These are phyloP conservation scores for Scutellaria galericulata DNA, from an alignment of 257 asterid genomes.

Conservation along the genomic window DNA sequence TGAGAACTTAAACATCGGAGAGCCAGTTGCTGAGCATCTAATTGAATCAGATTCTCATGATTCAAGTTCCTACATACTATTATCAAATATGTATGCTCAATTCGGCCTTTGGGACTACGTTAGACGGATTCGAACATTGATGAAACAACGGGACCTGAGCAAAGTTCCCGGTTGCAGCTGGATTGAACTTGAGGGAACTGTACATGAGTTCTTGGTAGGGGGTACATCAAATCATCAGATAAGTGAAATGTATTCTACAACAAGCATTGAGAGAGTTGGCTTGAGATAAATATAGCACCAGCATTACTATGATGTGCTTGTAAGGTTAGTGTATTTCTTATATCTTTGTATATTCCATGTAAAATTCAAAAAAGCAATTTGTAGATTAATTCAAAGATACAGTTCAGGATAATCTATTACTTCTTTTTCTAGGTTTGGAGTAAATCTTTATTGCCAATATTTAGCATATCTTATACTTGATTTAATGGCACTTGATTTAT, in stretches of 20 bases:
- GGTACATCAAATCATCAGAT: conserved; percentile 49
- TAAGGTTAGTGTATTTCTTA: neutral
- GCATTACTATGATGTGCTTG: neutral
- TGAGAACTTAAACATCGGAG: conserved; percentile 57
- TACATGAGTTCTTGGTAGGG: conserved; percentile 80
- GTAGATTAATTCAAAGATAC: conserved; percentile 32
- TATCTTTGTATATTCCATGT: conserved; percentile 19
- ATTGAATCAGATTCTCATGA: conserved; percentile 48
- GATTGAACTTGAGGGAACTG: conserved; percentile 79
- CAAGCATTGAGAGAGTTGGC: conserved; percentile 28
- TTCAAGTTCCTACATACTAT: conserved; percentile 72
- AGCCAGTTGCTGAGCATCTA: conserved; percentile 59
- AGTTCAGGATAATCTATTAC: conserved; percentile 1
- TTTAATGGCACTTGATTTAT: too few species aligned
- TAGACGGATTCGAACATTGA: conserved; percentile 54
- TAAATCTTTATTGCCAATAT: neutral
- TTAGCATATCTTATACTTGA: too few species aligned
- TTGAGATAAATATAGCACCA: conserved; percentile 1
- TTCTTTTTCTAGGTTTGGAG: neutral
- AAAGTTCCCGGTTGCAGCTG: conserved; percentile 82
- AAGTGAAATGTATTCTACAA: conserved; percentile 42
- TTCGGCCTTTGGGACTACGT: conserved; percentile 75
- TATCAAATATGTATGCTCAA: conserved; percentile 77
- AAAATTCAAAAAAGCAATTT: conserved; percentile 3
- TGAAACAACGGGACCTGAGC: conserved; percentile 66